Conservation (phyloP, 371 early-diverging fungal genomes). For the Actinomortierella wolfii region DNA sequence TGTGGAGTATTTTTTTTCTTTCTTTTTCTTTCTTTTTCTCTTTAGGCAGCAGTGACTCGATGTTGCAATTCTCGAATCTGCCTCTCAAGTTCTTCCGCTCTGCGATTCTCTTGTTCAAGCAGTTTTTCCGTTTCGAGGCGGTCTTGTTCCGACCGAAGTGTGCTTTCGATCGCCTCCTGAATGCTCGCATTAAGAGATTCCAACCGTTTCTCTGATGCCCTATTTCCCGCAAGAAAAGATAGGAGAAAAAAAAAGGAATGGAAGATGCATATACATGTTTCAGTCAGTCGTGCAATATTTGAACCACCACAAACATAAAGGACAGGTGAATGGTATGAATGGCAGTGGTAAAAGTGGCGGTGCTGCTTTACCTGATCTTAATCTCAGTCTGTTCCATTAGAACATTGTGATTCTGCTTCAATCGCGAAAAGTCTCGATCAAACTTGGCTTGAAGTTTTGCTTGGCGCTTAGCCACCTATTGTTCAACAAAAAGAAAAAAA, state of each 20-base stretch:
- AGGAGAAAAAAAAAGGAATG: neutral
- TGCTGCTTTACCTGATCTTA: neutral
- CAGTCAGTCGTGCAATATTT: too few species aligned
- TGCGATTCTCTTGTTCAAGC: too few species aligned
- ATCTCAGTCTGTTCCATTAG: slow-evolving; percentile 1
- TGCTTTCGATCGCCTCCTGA: too few species aligned
- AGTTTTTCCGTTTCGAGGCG: too few species aligned
- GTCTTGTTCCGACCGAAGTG: too few species aligned
- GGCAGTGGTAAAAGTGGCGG: neutral
- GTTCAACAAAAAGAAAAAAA: neutral
- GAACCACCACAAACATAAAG: too few species aligned
- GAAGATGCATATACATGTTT: too few species aligned
- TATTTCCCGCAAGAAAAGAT: neutral
- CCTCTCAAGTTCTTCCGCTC: too few species aligned
- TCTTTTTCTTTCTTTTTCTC: neutral
- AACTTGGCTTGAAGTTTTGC: neutral
- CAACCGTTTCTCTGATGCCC: neutral
- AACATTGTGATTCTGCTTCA: neutral
- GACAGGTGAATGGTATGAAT: neutral
- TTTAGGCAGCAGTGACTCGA: neutral
- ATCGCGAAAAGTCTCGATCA: neutral
- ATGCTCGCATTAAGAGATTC: too few species aligned
- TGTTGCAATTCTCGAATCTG: neutral
- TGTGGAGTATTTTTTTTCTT: too few species aligned
- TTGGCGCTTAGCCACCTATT: neutral